Percentiles rank a stretch among this genome's conserved stretches.
Conservation (phyloP, 768 basidiomycete species). For the Lanmaoa pseudosensibilis region DNA sequence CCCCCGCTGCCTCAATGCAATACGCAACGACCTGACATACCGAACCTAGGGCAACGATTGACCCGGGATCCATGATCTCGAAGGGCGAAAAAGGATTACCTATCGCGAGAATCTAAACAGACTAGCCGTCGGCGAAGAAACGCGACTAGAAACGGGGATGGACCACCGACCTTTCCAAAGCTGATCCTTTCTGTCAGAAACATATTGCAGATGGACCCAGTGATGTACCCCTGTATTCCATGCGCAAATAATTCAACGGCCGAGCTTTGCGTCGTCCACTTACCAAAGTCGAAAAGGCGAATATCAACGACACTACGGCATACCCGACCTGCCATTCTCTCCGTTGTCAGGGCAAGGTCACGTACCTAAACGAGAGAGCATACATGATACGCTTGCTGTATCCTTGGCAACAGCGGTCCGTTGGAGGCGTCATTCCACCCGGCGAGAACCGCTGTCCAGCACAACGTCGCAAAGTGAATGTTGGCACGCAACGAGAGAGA, state of each 20-base stretch:
- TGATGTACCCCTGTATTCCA: conserved; percentile 38
- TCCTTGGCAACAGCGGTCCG: conserved; percentile 8
- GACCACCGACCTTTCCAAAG: conserved; percentile 38
- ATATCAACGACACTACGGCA: conserved; percentile 54
- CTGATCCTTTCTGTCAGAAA: conserved; percentile 40
- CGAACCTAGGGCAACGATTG: not conserved
- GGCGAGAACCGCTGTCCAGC: not conserved
- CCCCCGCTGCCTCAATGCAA: not conserved
- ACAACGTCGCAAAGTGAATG: conserved; percentile 9
- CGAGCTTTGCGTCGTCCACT: conserved; percentile 2
- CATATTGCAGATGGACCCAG: conserved; percentile 45
- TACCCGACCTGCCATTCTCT: conserved; percentile 43
- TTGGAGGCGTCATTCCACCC: conserved; percentile 16
- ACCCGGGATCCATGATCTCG: conserved; percentile 19
- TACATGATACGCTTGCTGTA: conserved; percentile 11
- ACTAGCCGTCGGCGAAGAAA: not conserved
- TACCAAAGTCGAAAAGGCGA: conserved; percentile 48
- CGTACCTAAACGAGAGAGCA: not conserved
- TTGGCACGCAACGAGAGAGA: conserved; percentile 1
- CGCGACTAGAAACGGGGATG: not conserved
- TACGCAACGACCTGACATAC: conserved; percentile 3
- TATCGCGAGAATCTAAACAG: conserved; percentile 37
- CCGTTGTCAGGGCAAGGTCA: not conserved
- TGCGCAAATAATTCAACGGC: conserved; percentile 18
- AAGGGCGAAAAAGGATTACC: conserved; percentile 39